Evolutionary conservation across 345 rosid genomes (phyloP), one percentile per base, ranked within the genome.

Genomic region (Crucihimalaya himalaica): DNA sequence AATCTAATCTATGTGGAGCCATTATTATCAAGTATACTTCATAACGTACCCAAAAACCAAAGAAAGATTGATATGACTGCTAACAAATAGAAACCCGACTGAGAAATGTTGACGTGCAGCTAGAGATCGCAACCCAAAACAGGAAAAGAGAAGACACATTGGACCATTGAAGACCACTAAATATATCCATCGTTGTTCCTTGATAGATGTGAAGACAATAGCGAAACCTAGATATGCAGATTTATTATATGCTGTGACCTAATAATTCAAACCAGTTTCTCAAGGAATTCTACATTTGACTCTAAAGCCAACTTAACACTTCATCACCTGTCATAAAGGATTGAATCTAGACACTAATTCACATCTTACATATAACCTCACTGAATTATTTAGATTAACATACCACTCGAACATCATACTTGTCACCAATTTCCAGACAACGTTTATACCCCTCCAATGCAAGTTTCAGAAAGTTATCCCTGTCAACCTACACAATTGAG

Each of bases 351-450:
- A 68, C 42, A 23, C 39, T 20, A 43, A 34, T 37, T 16, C 27
- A 69, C 47, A 66, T 40, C 61, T 50, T 39, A 19, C 62, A 50
- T 25, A 40, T 42, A 67, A 71, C 32, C 66, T 40, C 34, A 28
- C 46, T 14, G 20, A 46, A 48, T 47, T 18, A 35, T 62, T 16
- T 42, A 53, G 46, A 76, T 70, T 59, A 67, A 52, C 93, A 15
- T 88, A 93, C 98, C 98, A 86, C 97, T 83, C 92, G 86, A 48
- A 91, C 92, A 56, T 93, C 98, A 84, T 93, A 91, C 76, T 91
- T 91, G 82, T 91, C 92, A 47, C 91, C 96, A 72, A 88, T 84
- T 48, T 91, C 91, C 84, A 93, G 73, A 82, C 97, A 93, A 23
- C 83, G 85, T 64, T 86, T 85, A 79, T 93, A 93, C 70, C 97